phyloP scores from a whole-genome alignment of 805 yeast species.

The Monosporozyma unispora region DNA sequence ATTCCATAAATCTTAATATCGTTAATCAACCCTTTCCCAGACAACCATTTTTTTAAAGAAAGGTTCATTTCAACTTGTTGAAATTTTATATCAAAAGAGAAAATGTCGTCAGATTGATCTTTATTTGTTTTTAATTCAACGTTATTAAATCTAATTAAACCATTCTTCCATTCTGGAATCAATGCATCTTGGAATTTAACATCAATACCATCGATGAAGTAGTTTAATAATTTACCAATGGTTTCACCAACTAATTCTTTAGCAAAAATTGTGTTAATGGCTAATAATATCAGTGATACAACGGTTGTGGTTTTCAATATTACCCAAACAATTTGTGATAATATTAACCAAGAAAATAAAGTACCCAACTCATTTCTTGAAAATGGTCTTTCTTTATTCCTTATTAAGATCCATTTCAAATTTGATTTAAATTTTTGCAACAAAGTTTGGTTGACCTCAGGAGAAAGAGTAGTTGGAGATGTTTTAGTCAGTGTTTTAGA shows the following conservation, averaged over 20 bases:
- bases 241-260: constrained; percentile 78
- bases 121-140: constrained; percentile 52
- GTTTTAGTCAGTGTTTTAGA: not conserved
- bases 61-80: constrained; percentile 74
- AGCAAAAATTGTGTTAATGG: constrained; percentile 73
- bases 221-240: constrained; percentile 70
- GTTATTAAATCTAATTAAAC: constrained; percentile 69
- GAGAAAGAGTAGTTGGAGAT: not conserved
- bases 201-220: constrained; percentile 51
- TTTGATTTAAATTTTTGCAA: constrained; percentile 38
- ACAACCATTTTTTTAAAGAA: constrained; percentile 76
- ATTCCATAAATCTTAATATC: constrained; percentile 73
- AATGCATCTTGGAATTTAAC: constrained; percentile 83
- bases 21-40: constrained; percentile 76
- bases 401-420: constrained; percentile 69
- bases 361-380: constrained; percentile 84
- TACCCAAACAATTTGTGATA: constrained; percentile 75
- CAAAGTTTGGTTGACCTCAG: constrained; percentile 7
- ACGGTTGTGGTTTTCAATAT: constrained; percentile 87
- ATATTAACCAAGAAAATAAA: constrained; percentile 77
- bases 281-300: constrained; percentile 65
- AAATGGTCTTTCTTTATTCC: constrained; percentile 65
- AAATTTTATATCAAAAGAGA: constrained; percentile 69
- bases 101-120: constrained; percentile 25
- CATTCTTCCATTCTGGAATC: constrained; percentile 87